phyloP scores from a whole-genome alignment of 192 early-diverging fungal species.

The Coemansia sp. region DNA sequence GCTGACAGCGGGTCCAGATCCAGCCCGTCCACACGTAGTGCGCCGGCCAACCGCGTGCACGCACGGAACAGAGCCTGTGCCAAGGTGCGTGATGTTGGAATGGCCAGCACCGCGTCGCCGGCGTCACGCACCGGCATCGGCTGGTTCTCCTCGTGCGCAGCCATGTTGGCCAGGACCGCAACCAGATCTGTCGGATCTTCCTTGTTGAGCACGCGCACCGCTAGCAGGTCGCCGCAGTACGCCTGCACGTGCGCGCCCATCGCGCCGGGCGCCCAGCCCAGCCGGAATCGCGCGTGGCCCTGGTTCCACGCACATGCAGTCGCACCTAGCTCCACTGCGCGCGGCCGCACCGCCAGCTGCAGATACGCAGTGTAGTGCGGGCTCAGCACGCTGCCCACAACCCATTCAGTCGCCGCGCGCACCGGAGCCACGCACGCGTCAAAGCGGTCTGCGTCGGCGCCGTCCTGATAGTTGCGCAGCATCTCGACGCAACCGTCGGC shows the following conservation, averaged over 20 bases:
- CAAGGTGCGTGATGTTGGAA: conserved; percentile 40
- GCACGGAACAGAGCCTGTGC: conserved; percentile 37
- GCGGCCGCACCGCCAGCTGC: conserved; percentile 37
- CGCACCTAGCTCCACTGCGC: conserved; percentile 29
- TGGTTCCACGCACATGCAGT: conserved; percentile 40
- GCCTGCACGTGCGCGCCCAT: conserved; percentile 25
- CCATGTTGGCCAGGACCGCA: conserved; percentile 46
- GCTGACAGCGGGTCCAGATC: conserved; percentile 45
- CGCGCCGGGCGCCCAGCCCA: conserved; percentile 42
- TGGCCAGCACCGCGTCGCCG: background rate
- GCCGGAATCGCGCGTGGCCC: conserved; percentile 35
- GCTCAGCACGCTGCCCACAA: conserved; percentile 45
- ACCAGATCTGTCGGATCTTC: conserved; percentile 50
- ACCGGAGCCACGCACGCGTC: conserved; percentile 34
- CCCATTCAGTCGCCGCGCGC: conserved; percentile 15
- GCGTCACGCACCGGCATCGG: conserved; percentile 1
- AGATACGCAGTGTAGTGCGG: conserved; percentile 47
- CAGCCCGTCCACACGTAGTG: conserved; percentile 20
- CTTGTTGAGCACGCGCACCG: conserved; percentile 48
- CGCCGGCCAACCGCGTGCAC: conserved; percentile 32
- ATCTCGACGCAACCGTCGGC: conserved; percentile 47
- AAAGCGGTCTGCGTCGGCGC: conserved; percentile 14
- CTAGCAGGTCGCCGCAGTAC: conserved; percentile 47
- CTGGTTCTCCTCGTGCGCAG: conserved; percentile 38
- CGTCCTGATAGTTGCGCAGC: conserved; percentile 43